Base-by-base conservation (phyloP, 495 filamentous ascomycete genomes). In the Penicillium longicatenatum region DNA sequence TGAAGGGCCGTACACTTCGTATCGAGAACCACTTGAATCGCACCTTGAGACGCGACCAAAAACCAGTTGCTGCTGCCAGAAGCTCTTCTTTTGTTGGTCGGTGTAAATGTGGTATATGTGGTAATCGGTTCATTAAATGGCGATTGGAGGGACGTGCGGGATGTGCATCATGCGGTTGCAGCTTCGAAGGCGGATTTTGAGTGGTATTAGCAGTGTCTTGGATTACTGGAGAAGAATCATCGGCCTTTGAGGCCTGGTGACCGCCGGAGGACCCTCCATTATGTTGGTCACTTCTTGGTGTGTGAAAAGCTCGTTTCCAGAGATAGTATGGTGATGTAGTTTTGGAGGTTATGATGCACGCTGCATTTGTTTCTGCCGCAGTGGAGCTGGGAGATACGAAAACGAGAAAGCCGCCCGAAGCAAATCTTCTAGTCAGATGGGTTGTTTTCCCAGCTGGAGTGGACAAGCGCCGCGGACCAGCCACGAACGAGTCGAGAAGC, bases 21-120 rank as follows among this genome's bases (percentile, higher is more conserved):
- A 98, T 98, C 17, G 94, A 93, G 59, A 95, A 87, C 94, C 95
- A 98, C 68, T 98, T 98, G 74, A 97, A 97, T 19, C 91, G 86
- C 31, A 98, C 89, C 63, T 89, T 91, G 11, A 97, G 66, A n/a
- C 94, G 83, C 16, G 93, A 89, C 84, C 92, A 91, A 69, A 97
- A 97, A 2, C 93, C 91, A 16, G 86, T 97, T 21, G 94, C 93
- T 43, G 95, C 93, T 30, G 87, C 89, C 37, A 98, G 76, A 50
- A 98, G 83, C 73, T 98, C 93, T 69, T 96, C 92, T 64, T 96
- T 97, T 29, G 88, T 93, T 11, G 94, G 93, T 35, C 92, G 80
- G 73, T 97, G 92, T 21, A 88, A 67, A 46, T 87, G 83, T 20
- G 89, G 83, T 68, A 92, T 83, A 55, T 84, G 75, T 22, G 84